These are phyloP conservation scores for Lachancea quebecensis DNA, from an alignment of 805 yeast genomes.

Conservation along the genomic window DNA sequence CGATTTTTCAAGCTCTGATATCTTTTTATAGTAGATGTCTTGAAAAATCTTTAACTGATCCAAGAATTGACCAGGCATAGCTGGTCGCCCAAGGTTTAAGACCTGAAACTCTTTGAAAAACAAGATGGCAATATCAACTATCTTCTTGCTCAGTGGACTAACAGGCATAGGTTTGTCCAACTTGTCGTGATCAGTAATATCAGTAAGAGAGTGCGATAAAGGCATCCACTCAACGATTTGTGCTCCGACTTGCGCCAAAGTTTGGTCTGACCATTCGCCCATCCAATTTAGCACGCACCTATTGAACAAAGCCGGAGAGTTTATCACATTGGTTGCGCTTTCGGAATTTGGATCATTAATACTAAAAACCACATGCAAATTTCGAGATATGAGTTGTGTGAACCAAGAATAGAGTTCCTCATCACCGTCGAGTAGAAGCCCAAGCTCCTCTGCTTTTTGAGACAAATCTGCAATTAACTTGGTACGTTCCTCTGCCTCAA, in stretches of 20 bases:
- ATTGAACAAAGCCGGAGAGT: slow-evolving; percentile 86
- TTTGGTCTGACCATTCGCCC: slow-evolving; percentile 66
- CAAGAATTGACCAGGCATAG: slow-evolving; percentile 51
- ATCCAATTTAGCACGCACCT: slow-evolving; percentile 85
- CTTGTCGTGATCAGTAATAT: too few relatives aligned
- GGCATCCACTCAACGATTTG: slow-evolving; percentile 42
- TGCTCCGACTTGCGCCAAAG: slow-evolving; percentile 46
- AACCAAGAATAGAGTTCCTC: slow-evolving; percentile 77
- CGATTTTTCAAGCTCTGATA: slow-evolving; percentile 46
- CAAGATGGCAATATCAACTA: slow-evolving; percentile 40
- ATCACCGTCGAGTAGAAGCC: slow-evolving; percentile 54
- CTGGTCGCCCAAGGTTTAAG: neutral
- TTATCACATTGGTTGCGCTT: slow-evolving; percentile 40
- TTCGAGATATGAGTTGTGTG: slow-evolving; percentile 52
- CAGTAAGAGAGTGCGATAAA: slow-evolving; percentile 20
- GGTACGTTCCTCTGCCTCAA: slow-evolving; percentile 62
- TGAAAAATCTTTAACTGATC: slow-evolving; percentile 43
- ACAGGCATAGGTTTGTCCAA: neutral
- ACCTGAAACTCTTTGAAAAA: slow-evolving; percentile 35
- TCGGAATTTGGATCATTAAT: slow-evolving; percentile 45
- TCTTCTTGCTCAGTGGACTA: slow-evolving; percentile 11
- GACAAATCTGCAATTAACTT: slow-evolving; percentile 47
- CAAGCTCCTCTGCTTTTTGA: slow-evolving; percentile 52
- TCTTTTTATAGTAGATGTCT: slow-evolving; percentile 37
- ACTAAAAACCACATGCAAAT: slow-evolving; percentile 79